Evolutionary conservation across 495 filamentous ascomycete genomes (phyloP).

Genomic region (Astrothelium subdiscretum): DNA sequence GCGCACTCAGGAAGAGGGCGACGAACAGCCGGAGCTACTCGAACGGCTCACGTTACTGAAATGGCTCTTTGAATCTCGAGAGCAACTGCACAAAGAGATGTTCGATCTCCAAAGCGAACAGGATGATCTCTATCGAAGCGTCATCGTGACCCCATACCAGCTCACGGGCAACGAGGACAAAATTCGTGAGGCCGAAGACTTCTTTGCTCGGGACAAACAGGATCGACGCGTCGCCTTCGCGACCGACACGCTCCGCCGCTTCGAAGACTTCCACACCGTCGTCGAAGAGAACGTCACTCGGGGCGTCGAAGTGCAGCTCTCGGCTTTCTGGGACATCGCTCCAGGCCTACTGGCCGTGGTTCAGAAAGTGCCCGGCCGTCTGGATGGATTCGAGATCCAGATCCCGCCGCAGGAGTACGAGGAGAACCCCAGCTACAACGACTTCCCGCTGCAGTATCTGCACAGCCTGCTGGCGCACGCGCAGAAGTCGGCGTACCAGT

Average conservation of each 20-base stretch:
- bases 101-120: conserved; percentile 73
- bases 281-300: conserved; percentile 77
- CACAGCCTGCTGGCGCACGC: conserved; percentile 72
- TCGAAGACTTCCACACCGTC: conserved; percentile 65
- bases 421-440: conserved; percentile 72
- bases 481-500: conserved; percentile 86
- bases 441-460: conserved; percentile 78
- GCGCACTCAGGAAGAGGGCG: conserved; percentile 81
- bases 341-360: conserved; percentile 64
- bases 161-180: conserved; percentile 60
- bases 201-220: conserved; percentile 66
- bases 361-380: conserved; percentile 54
- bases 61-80: conserved; percentile 92
- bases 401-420: conserved; percentile 67
- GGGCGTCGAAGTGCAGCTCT: conserved; percentile 81
- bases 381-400: conserved; percentile 33
- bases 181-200: conserved; percentile 58
- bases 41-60: conserved; percentile 92
- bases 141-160: conserved; percentile 71
- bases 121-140: conserved; percentile 70
- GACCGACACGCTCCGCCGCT: conserved; percentile 53
- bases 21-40: conserved; percentile 85
- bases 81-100: conserved; percentile 70
- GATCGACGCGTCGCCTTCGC: conserved; percentile 57
- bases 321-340: conserved; percentile 95